These are phyloP conservation scores for Leccinum brunneo-olivaceum DNA, from an alignment of 1,284 basidiomycete species.

Conservation along the genomic window DNA sequence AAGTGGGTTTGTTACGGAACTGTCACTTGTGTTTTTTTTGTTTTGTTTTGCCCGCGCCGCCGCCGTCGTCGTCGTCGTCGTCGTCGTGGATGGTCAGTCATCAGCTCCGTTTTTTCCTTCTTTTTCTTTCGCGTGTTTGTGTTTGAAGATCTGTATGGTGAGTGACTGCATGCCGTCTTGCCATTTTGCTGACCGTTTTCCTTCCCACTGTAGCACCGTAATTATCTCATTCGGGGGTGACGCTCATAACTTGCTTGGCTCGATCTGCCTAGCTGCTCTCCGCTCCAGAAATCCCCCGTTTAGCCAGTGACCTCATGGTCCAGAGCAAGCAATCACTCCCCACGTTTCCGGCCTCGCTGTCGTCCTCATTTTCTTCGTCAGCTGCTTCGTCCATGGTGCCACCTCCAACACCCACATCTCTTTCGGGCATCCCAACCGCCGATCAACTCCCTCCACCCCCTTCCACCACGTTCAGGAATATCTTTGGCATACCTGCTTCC, in stretches of 20 bases:
- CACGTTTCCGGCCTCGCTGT: slow-evolving; percentile 35
- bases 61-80: too few species aligned
- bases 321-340: slow-evolving; percentile 32
- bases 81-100: too few species aligned
- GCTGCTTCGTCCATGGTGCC: slow-evolving; percentile 34
- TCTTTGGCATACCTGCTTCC: slow-evolving; percentile 30
- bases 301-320: slow-evolving; percentile 27
- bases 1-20: slow-evolving; percentile 12
- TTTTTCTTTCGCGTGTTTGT: too few species aligned
- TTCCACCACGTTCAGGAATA: slow-evolving; percentile 34
- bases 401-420: slow-evolving; percentile 33
- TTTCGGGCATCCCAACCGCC: slow-evolving; percentile 36
- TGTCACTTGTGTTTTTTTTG: too few species aligned
- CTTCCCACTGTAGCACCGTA: slow-evolving; percentile 24
- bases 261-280: slow-evolving; percentile 18
- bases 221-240: slow-evolving; percentile 27
- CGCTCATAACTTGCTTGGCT: slow-evolving; percentile 23
- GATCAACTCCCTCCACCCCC: slow-evolving; percentile 36
- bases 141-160: slow-evolving; percentile 27
- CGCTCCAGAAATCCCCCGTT: slow-evolving; percentile 27
- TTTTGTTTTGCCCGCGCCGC: too few species aligned
- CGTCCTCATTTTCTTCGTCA: slow-evolving; percentile 39
- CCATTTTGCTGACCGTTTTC: slow-evolving; percentile 19
- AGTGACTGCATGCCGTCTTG: slow-evolving; percentile 18
- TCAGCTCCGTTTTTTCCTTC: slow-evolving; percentile 6